A percentile compares a stretch with the other conserved stretches of the same genome.
Conservation (phyloP, 192 early-diverging fungal genomes). For the Phycomyces blakesleeanus region DNA sequence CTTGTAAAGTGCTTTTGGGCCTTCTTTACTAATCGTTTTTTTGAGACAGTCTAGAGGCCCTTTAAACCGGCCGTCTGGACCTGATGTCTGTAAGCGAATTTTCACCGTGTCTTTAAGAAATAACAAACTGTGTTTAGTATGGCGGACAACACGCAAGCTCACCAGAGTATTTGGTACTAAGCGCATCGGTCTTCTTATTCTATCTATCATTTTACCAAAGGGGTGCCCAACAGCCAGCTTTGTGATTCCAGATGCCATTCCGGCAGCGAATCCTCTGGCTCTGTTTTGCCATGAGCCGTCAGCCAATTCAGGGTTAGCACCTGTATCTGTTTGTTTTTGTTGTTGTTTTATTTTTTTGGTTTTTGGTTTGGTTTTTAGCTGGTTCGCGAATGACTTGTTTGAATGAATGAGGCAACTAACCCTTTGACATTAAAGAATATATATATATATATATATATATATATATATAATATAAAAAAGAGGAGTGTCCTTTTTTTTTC, state of each 20-base stretch:
- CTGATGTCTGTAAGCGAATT: slow-evolving; percentile 72
- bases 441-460: no score
- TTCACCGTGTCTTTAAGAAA: slow-evolving; percentile 64
- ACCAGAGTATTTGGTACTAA: no score
- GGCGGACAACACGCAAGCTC: no score
- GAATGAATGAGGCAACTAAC: no score
- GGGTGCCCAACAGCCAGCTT: slow-evolving; percentile 80
- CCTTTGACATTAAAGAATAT: no score
- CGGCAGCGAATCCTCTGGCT: slow-evolving; percentile 66
- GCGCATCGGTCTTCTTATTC: not conserved
- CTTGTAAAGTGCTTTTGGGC: slow-evolving; percentile 80
- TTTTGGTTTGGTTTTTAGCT: no score
- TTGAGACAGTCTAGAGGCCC: slow-evolving; percentile 69
- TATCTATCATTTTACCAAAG: slow-evolving; percentile 46
- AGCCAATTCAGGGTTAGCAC: slow-evolving; percentile 16
- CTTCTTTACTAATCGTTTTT: slow-evolving; percentile 65
- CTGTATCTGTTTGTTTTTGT: no score
- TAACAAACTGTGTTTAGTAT: not conserved
- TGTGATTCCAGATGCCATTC: slow-evolving; percentile 70
- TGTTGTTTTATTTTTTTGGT: no score
- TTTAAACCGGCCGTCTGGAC: slow-evolving; percentile 60
- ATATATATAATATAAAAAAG: no score
- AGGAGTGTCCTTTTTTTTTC: no score
- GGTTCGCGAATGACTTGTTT: no score
- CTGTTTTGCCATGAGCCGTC: slow-evolving; percentile 30